A percentile compares a stretch with the other conserved stretches of the same genome.
Evolutionary conservation across 2,329 filamentous ascomycete genomes (phyloP).

Genomic region (Cryphonectria carpinicola): DNA sequence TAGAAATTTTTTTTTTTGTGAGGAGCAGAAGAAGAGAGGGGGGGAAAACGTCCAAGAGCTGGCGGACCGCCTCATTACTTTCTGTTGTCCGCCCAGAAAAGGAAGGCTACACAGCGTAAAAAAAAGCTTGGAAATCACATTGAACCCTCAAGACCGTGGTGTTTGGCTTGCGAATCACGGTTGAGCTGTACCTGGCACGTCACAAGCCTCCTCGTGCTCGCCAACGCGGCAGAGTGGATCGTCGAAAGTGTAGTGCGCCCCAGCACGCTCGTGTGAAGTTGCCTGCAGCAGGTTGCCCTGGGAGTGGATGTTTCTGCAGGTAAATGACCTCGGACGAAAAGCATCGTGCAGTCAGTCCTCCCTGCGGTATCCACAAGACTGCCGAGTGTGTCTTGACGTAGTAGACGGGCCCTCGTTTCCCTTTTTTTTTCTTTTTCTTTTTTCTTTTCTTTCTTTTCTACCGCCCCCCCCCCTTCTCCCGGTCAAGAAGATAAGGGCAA

Average conservation of each 20-base stretch:
- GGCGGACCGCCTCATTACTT: background rate
- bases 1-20: too few species aligned
- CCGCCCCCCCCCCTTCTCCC: background rate
- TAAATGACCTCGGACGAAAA: background rate
- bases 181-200: conserved; percentile 18
- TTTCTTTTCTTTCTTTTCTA: background rate
- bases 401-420: background rate
- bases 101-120: background rate
- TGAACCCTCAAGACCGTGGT: background rate
- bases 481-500: background rate
- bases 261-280: conserved; percentile 3
- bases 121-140: too few species aligned
- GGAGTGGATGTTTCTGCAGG: conserved; percentile 9
- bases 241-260: background rate
- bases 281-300: conserved; percentile 13
- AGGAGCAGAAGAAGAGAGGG: too few species aligned
- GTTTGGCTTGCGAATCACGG: conserved; percentile 15
- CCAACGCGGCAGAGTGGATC: conserved; percentile 13
- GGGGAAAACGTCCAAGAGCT: background rate
- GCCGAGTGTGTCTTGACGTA: background rate
- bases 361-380: conserved; percentile 8
- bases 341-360: conserved; percentile 3
- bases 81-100: background rate
- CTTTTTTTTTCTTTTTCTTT: background rate
- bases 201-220: conserved; percentile 13